Percentiles rank a stretch among this genome's conserved stretches.
Evolutionary conservation across 2,329 filamentous ascomycete species (phyloP).

Genomic region (Fusarium floridanum): DNA sequence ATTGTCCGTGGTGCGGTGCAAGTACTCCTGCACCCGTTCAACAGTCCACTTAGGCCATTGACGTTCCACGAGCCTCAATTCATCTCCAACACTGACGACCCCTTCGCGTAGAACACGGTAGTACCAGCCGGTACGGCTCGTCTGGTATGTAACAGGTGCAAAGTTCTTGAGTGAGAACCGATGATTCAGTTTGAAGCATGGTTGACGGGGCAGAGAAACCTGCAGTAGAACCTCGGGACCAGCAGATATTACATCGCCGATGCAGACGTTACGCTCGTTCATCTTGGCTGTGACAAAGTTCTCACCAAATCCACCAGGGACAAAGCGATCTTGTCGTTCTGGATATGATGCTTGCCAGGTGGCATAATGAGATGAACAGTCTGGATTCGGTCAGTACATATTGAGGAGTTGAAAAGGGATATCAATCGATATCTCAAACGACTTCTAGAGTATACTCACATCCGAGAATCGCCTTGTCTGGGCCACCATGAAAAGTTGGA

Average conservation of each 20-base stretch:
- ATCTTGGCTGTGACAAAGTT: slow-evolving; percentile 70
- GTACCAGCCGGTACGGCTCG: slow-evolving; percentile 74
- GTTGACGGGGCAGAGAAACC: slow-evolving; percentile 71
- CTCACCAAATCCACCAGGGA: slow-evolving; percentile 72
- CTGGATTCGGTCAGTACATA: not conserved
- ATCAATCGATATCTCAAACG: not conserved
- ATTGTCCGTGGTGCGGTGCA: slow-evolving; percentile 67
- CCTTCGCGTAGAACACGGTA: slow-evolving; percentile 72
- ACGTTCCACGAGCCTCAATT: slow-evolving; percentile 63
- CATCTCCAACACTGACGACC: slow-evolving; percentile 66
- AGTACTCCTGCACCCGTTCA: slow-evolving; percentile 71
- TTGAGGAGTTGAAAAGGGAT: not conserved
- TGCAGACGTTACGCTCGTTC: slow-evolving; percentile 75
- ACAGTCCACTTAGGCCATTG: slow-evolving; percentile 72
- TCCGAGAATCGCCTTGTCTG: slow-evolving; percentile 73
- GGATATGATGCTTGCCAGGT: not conserved
- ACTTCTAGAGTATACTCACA: slow-evolving; percentile 54
- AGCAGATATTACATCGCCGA: slow-evolving; percentile 71
- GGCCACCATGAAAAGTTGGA: slow-evolving; percentile 70
- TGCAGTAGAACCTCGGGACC: slow-evolving; percentile 66
- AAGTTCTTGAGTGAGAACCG: slow-evolving; percentile 74
- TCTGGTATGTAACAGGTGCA: slow-evolving; percentile 67
- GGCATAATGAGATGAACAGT: not conserved
- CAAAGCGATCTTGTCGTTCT: not conserved
- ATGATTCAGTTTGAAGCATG: slow-evolving; percentile 78